Evolutionary conservation across 225 moss, liverwort and hornwort species (phyloP).

Genomic region (Thuidium tamariscinum): DNA sequence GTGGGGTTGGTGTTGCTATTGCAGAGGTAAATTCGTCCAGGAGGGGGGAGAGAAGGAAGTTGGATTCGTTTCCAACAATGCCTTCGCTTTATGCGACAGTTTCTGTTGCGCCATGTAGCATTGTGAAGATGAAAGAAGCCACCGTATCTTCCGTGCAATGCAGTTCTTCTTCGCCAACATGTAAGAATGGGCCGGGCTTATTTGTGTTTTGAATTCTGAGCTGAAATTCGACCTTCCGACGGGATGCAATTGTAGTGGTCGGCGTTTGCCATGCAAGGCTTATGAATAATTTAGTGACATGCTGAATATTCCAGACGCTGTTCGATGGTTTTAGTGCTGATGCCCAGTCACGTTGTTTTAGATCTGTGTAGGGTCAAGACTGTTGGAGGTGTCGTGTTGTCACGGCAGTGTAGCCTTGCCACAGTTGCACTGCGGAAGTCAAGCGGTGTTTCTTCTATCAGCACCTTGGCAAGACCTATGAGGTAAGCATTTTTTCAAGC

Average conservation of each 20-base stretch:
- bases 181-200: neutral
- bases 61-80: neutral
- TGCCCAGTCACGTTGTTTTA: neutral
- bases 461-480: neutral
- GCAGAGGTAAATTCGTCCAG: neutral
- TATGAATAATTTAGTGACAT: neutral
- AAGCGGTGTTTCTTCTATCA: slow-evolving; percentile 1
- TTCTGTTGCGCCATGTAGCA: slow-evolving; percentile 7
- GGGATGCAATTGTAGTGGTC: neutral
- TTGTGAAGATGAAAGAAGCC: slow-evolving; percentile 17
- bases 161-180: neutral
- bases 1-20: neutral
- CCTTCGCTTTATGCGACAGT: slow-evolving; percentile 26
- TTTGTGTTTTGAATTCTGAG: neutral
- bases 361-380: slow-evolving; percentile 11
- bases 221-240: neutral
- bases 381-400: slow-evolving; percentile 1
- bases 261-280: neutral
- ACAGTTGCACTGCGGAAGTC: slow-evolving; percentile 7
- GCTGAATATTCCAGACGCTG: neutral
- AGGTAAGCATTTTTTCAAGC: neutral
- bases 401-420: slow-evolving; percentile 12
- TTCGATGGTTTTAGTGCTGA: neutral
- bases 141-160: slow-evolving; percentile 3
- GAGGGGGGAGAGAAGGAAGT: neutral